phyloP scores from a whole-genome alignment of 345 rosid genomes.

The Hypericum perforatum region DNA sequence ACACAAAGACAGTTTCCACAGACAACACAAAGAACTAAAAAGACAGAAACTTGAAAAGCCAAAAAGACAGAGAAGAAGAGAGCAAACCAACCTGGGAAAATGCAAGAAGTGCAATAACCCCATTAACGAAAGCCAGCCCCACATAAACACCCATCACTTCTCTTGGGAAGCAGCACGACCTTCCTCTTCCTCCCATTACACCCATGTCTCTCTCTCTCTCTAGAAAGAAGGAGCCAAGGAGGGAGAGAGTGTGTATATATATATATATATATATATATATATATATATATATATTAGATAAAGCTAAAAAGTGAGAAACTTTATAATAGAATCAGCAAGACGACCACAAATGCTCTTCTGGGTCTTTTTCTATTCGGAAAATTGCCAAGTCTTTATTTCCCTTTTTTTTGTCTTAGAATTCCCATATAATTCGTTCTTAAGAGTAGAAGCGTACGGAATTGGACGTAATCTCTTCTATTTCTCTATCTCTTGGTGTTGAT shows the following conservation, averaged over 20 bases:
- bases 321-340: too few relatives aligned
- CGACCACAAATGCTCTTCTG: too few relatives aligned
- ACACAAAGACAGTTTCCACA: neutral
- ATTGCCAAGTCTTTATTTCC: too few relatives aligned
- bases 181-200: conserved; percentile 9
- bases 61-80: neutral
- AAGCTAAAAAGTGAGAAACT: neutral
- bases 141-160: conserved; percentile 21
- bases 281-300: neutral
- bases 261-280: neutral
- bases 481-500: too few relatives aligned
- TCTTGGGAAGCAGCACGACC: conserved; percentile 14
- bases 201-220: neutral
- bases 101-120: conserved; percentile 26
- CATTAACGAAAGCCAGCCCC: conserved; percentile 25
- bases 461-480: too few relatives aligned
- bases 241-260: too few relatives aligned
- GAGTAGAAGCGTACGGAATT: too few relatives aligned
- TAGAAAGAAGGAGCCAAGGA: conserved; percentile 1
- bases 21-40: neutral
- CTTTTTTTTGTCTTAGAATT: too few relatives aligned
- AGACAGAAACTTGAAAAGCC: conserved; percentile 1
- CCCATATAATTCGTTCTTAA: too few relatives aligned
- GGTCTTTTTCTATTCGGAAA: too few relatives aligned
- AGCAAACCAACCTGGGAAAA: conserved; percentile 27